These are phyloP conservation scores for Corniculantispora saksenae DNA, from an alignment of 2,329 filamentous ascomycete genomes.

Conservation along the genomic window DNA sequence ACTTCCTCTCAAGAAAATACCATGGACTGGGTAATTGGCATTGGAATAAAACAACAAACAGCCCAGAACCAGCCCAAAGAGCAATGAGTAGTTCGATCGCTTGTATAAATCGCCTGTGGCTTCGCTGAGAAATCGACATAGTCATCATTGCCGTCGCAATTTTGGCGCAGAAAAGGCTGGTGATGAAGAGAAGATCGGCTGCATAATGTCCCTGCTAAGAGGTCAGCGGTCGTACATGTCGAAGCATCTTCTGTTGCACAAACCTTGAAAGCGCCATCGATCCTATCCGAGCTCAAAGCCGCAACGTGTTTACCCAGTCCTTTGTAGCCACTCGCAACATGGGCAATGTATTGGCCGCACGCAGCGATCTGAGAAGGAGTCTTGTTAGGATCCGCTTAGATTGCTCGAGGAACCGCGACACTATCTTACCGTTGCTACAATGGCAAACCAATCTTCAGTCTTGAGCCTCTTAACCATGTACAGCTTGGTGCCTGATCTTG, in stretches of 20 bases:
- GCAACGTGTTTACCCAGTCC: conserved; percentile 27
- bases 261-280: conserved; percentile 30
- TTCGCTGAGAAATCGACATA: conserved; percentile 27
- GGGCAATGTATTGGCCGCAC: conserved; percentile 24
- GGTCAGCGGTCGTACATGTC: neutral
- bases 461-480: conserved; percentile 32
- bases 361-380: neutral
- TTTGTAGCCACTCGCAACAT: conserved; percentile 26
- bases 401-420: neutral
- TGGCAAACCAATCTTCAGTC: conserved; percentile 28
- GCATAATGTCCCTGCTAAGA: conserved; percentile 27
- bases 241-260: neutral
- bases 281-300: conserved; percentile 20
- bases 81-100: conserved; percentile 24
- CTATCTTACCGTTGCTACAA: conserved; percentile 30
- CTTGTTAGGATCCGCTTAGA: conserved; percentile 1
- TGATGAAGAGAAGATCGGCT: conserved; percentile 28
- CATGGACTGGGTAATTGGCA: conserved; percentile 31
- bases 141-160: conserved; percentile 30
- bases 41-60: conserved; percentile 31
- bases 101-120: conserved; percentile 26
- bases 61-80: conserved; percentile 27
- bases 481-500: conserved; percentile 30
- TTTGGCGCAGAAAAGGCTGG: conserved; percentile 29
- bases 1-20: conserved; percentile 25